Evolutionary conservation across 78 protist species (phyloP).

Genomic region (Ministeria vibrans): DNA sequence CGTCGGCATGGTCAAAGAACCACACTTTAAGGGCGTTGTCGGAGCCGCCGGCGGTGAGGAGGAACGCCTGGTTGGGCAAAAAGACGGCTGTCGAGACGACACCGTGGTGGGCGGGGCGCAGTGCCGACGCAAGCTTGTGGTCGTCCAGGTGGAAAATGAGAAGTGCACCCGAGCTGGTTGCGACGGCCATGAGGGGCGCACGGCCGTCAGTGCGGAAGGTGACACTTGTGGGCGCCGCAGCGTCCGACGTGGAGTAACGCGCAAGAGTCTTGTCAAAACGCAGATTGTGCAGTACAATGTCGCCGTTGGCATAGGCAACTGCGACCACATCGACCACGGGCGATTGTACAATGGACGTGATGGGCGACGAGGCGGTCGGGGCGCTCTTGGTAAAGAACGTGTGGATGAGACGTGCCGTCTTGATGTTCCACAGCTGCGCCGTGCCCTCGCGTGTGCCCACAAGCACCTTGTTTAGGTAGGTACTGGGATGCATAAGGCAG

Average conservation of each 20-base stretch:
- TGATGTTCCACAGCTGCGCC: slow-evolving; percentile 47
- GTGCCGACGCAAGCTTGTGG: neutral
- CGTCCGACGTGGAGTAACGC: neutral
- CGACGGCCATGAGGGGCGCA: neutral
- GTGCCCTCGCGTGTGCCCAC: slow-evolving; percentile 41
- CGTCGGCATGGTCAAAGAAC: neutral
- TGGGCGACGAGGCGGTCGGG: too few species aligned
- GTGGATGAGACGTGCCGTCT: slow-evolving; percentile 26
- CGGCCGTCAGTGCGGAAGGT: slow-evolving; percentile 43
- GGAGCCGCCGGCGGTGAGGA: neutral
- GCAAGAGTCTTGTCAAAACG: slow-evolving; percentile 29
- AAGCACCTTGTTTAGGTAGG: slow-evolving; percentile 67
- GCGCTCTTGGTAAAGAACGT: neutral
- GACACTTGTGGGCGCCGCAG: slow-evolving; percentile 26
- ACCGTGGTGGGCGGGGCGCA: too few species aligned
- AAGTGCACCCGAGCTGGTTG: neutral
- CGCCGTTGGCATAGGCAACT: slow-evolving; percentile 57
- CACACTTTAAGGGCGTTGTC: neutral
- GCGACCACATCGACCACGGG: slow-evolving; percentile 67
- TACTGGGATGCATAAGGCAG: slow-evolving; percentile 44
- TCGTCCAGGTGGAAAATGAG: neutral
- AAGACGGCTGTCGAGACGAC: too few species aligned
- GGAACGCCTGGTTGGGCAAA: neutral
- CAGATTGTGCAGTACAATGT: slow-evolving; percentile 39
- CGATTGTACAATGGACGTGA: slow-evolving; percentile 45